These are phyloP conservation scores for Scytalidium lignicola DNA, from an alignment of 2,329 filamentous ascomycete species.

Conservation along the genomic window DNA sequence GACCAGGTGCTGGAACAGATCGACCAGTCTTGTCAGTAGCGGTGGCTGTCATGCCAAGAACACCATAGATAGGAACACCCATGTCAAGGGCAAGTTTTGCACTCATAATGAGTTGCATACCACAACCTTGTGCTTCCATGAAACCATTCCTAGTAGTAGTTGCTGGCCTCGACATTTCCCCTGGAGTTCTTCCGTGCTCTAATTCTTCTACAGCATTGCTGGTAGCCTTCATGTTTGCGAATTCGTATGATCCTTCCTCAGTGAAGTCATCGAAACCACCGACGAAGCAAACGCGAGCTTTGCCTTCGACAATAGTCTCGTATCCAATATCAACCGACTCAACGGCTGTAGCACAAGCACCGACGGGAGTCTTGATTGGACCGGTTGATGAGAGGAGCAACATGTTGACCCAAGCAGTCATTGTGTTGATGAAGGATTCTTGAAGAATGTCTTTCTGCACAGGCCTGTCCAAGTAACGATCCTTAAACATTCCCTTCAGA, in stretches of 20 bases:
- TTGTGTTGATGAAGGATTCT: constrained; percentile 99
- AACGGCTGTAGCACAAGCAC: constrained; percentile 93
- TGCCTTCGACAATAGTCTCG: constrained; percentile 97
- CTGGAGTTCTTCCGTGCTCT: constrained; percentile 86
- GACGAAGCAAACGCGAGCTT: constrained; percentile 94
- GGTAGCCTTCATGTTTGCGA: constrained; percentile 99
- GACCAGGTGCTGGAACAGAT: constrained; percentile 91
- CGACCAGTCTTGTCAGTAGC: constrained; percentile 99
- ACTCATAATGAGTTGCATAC: constrained; percentile 98
- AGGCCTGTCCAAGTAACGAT: constrained; percentile 93
- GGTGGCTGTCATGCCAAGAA: constrained; percentile 88
- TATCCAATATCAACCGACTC: constrained; percentile 98
- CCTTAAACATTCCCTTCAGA: constrained; percentile 96
- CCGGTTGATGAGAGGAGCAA: constrained; percentile 93
- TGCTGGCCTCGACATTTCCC: constrained; percentile 96
- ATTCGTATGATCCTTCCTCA: constrained; percentile 98
- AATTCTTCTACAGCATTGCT: constrained; percentile 98
- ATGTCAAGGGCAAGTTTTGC: constrained; percentile 94
- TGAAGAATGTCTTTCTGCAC: constrained; percentile 98
- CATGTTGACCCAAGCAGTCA: constrained; percentile 99
- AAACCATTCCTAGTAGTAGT: constrained; percentile 97
- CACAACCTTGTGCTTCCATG: constrained; percentile 98
- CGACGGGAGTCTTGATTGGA: constrained; percentile 96
- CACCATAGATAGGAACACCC: constrained; percentile 96
- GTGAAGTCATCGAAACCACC: constrained; percentile 99